Conservation (phyloP, 805 yeast genomes). For the Hanseniaspora pseudoguilliermondii region DNA sequence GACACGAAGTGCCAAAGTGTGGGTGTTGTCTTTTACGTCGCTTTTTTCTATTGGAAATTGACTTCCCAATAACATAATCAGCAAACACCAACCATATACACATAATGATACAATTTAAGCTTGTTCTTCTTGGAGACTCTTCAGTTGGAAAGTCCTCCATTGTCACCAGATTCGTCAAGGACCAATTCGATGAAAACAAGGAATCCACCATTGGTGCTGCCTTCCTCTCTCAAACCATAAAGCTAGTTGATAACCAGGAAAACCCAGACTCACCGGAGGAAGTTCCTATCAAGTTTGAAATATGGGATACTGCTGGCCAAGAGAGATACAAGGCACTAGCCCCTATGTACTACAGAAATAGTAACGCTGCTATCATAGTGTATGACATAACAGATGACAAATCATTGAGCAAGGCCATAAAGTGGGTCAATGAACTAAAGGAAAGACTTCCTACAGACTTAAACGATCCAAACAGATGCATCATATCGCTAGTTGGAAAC, state of each 20-base stretch:
- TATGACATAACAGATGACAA: conserved; percentile 64
- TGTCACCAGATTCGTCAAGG: conserved; percentile 64
- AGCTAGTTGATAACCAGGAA: conserved; percentile 14
- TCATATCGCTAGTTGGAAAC: conserved; percentile 80
- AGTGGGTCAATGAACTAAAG: conserved; percentile 86
- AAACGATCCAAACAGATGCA: conserved; percentile 42
- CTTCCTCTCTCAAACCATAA: conserved; percentile 69
- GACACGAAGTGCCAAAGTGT: too few relatives aligned
- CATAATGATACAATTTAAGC: conserved; percentile 41
- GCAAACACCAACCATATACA: neutral
- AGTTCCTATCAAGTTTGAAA: conserved; percentile 41
- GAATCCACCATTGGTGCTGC: conserved; percentile 99
- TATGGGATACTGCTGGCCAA: conserved; percentile 97
- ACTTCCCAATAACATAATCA: too few relatives aligned
- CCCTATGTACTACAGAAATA: conserved; percentile 72
- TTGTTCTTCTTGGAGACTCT: conserved; percentile 68
- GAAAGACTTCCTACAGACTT: conserved; percentile 44
- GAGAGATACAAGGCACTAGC: conserved; percentile 72
- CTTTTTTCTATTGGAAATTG: too few relatives aligned
- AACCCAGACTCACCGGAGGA: conserved; percentile 17
- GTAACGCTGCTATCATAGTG: conserved; percentile 75
- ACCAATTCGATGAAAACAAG: conserved; percentile 61
- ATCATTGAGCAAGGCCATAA: conserved; percentile 66
- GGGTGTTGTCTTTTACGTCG: too few relatives aligned
- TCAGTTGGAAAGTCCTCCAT: conserved; percentile 76